Conservation (phyloP, 441 rosid genomes). For the Syzygium malaccense region DNA sequence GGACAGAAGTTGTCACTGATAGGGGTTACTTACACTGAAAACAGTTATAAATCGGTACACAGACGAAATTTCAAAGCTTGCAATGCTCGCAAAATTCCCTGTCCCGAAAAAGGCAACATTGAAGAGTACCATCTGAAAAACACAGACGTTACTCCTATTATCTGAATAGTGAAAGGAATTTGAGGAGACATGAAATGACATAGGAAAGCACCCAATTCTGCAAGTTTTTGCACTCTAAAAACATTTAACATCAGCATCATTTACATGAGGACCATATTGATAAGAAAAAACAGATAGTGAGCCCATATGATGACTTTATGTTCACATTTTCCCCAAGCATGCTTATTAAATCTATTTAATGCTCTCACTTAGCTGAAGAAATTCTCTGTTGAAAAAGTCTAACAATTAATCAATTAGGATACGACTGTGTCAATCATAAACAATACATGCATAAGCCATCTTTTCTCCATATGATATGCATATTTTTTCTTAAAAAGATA, state of each 20-base stretch:
- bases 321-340: neutral
- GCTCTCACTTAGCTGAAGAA: neutral
- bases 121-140: constrained; percentile 75
- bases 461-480: neutral
- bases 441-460: neutral
- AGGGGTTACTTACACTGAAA: constrained; percentile 72
- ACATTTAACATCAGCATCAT: neutral
- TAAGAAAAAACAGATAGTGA: neutral
- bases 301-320: neutral
- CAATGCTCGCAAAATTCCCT: constrained; percentile 96
- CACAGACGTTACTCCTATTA: neutral
- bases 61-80: constrained; percentile 97
- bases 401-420: neutral
- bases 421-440: neutral
- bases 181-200: neutral
- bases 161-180: neutral
- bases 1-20: neutral
- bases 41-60: constrained; percentile 90
- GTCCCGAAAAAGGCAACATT: constrained; percentile 97
- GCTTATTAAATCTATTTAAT: neutral
- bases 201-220: neutral
- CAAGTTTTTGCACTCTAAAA: neutral
- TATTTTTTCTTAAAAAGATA: neutral
- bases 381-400: neutral
- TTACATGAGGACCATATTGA: neutral